Percentiles rank a stretch among this genome's conserved stretches.
Evolutionary conservation across 1,284 basidiomycete species (phyloP).

Genomic region (Apiotrichum laibachii): DNA sequence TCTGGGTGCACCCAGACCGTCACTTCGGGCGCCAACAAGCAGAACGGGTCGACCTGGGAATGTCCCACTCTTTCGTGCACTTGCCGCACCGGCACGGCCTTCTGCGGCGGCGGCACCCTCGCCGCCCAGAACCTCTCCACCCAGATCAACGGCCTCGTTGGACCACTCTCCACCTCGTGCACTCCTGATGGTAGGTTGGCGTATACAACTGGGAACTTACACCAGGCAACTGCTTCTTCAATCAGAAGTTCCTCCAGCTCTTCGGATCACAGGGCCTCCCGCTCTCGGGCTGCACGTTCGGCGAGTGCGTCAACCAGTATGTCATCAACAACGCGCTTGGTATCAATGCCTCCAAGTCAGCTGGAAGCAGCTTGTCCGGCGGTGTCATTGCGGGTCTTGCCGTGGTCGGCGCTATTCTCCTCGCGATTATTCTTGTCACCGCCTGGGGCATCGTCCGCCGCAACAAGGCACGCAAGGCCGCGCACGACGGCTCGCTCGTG

Average conservation of each 20-base stretch:
- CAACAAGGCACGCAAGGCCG: conserved; percentile 58
- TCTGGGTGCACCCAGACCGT: conserved; percentile 65
- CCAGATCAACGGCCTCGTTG: conserved; percentile 53
- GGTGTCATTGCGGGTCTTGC: conserved; percentile 85
- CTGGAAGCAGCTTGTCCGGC: conserved; percentile 55
- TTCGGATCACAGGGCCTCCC: conserved; percentile 71
- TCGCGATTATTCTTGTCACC: conserved; percentile 60
- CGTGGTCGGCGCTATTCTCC: conserved; percentile 68
- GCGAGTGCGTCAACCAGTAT: conserved; percentile 78
- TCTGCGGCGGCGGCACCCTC: conserved; percentile 62
- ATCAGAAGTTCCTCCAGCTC: conserved; percentile 65
- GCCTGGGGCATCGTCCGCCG: conserved; percentile 63
- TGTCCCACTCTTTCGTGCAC: conserved; percentile 71
- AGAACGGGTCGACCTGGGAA: conserved; percentile 55
- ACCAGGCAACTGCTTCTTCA: conserved; percentile 63
- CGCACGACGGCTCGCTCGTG: conserved; percentile 41
- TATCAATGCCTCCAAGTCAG: conserved; percentile 12
- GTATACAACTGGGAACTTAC: neutral
- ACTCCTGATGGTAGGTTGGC: conserved; percentile 40
- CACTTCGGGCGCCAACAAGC: conserved; percentile 15
- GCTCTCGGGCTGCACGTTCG: conserved; percentile 69
- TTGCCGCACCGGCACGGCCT: conserved; percentile 65
- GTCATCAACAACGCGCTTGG: conserved; percentile 61
- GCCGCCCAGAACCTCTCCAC: conserved; percentile 54
- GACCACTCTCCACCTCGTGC: conserved; percentile 62